Conservation (phyloP, 306 rosid genomes). For the Lathyrus sativus region DNA sequence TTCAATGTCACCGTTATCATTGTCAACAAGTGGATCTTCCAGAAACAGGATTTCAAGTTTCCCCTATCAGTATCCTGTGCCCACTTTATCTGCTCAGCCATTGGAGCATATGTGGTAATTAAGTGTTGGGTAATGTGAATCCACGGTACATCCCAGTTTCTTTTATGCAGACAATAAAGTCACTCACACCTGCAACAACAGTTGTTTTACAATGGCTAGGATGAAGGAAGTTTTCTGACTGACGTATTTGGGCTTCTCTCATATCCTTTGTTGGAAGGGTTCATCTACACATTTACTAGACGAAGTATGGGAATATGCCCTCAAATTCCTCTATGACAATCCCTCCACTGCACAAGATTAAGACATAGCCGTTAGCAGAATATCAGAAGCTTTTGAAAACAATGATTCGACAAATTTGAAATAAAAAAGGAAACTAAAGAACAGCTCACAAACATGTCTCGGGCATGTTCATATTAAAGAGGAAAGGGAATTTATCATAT, state of each 20-base stretch:
- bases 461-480: no score
- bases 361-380: no score
- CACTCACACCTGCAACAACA: slow-evolving; percentile 99
- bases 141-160: slow-evolving; percentile 95
- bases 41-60: slow-evolving; percentile 98
- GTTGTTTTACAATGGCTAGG: slow-evolving; percentile 93
- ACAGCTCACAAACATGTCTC: no score
- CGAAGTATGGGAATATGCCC: no score
- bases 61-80: slow-evolving; percentile 84
- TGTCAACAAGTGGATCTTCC: slow-evolving; percentile 99
- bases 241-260: slow-evolving; percentile 91
- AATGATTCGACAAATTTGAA: no score
- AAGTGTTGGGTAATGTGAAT: slow-evolving; percentile 95
- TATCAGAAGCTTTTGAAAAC: no score
- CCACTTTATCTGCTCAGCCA: slow-evolving; percentile 91
- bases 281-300: slow-evolving; percentile 93
- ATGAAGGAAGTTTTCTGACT: slow-evolving; percentile 90
- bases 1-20: slow-evolving; percentile 93
- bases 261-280: slow-evolving; percentile 98
- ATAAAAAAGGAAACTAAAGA: no score
- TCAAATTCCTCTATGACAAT: no score
- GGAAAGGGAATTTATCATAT: no score
- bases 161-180: slow-evolving; percentile 97
- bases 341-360: no score
- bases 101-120: slow-evolving; percentile 80